Evolutionary conservation across 768 basidiomycete species (phyloP).

Genomic region (Kwoniella pini): DNA sequence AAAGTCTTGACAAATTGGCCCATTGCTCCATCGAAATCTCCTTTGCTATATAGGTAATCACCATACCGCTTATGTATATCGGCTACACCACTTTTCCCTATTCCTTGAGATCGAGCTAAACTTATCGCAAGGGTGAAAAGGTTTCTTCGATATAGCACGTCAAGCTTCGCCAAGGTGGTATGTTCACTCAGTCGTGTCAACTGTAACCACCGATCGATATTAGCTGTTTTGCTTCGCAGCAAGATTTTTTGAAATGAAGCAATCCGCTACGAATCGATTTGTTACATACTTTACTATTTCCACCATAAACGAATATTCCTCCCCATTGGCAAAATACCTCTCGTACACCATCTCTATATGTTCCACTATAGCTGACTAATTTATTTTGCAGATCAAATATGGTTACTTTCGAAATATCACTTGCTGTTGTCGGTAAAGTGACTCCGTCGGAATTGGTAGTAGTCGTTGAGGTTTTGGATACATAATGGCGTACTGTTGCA

Average conservation of each 20-base stretch:
- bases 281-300: constrained; percentile 67
- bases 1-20: constrained; percentile 87
- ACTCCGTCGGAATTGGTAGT: constrained; percentile 67
- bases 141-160: constrained; percentile 76
- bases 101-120: constrained; percentile 74
- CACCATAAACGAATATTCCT: constrained; percentile 73
- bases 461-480: constrained; percentile 57
- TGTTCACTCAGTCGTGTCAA: constrained; percentile 42
- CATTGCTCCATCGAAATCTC: constrained; percentile 92
- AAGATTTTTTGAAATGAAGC: no score
- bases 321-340: constrained; percentile 82
- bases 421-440: background rate
- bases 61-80: constrained; percentile 90
- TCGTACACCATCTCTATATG: constrained; percentile 78
- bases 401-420: constrained; percentile 59
- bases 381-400: constrained; percentile 92
- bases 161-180: constrained; percentile 78
- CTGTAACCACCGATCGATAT: constrained; percentile 20
- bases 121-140: constrained; percentile 75
- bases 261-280: no score
- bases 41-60: constrained; percentile 84
- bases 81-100: constrained; percentile 73
- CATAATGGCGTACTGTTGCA: constrained; percentile 72
- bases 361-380: constrained; percentile 77
- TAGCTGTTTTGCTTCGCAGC: no score